Evolutionary conservation across 106 monocot genomes (phyloP).

Genomic region (Hemerocallis citrina): DNA sequence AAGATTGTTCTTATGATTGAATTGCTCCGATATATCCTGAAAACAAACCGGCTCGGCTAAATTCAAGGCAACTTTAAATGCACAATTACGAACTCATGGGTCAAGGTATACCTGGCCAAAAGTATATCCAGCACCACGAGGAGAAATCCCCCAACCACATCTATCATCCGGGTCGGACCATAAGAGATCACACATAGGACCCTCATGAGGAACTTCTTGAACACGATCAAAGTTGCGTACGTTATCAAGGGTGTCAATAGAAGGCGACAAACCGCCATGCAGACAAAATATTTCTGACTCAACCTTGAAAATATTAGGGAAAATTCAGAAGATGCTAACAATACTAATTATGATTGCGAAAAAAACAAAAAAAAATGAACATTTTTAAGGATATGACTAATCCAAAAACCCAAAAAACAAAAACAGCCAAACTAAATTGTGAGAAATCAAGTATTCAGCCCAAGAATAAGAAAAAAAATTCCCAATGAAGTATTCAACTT

Average conservation of each 20-base stretch:
- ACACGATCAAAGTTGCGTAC: conserved; percentile 95
- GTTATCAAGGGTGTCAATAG: conserved; percentile 95
- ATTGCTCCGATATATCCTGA: conserved; percentile 99
- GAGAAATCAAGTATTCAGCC: too few species aligned
- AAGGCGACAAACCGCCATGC: conserved; percentile 96
- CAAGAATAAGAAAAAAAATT: too few species aligned
- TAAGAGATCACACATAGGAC: conserved; percentile 97
- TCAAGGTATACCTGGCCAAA: conserved; percentile 76
- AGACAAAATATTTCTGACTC: conserved; percentile 98
- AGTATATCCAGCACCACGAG: conserved; percentile 98
- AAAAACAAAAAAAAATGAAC: too few species aligned
- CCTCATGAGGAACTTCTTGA: conserved; percentile 99
- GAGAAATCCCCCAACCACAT: conserved; percentile 99
- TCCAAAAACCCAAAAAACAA: too few species aligned
- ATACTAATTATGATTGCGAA: too few species aligned
- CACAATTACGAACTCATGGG: not conserved
- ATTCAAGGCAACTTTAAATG: not conserved
- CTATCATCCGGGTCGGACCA: conserved; percentile 99
- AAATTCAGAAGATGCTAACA: too few species aligned
- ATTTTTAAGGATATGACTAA: too few species aligned
- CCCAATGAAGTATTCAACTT: too few species aligned
- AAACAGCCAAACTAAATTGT: too few species aligned
- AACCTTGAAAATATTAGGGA: conserved; percentile 40
- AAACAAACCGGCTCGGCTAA: conserved; percentile 2
- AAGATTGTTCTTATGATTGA: conserved; percentile 88